These are phyloP conservation scores for Chalciporus piperatus DNA, from an alignment of 768 basidiomycete genomes.

Conservation along the genomic window DNA sequence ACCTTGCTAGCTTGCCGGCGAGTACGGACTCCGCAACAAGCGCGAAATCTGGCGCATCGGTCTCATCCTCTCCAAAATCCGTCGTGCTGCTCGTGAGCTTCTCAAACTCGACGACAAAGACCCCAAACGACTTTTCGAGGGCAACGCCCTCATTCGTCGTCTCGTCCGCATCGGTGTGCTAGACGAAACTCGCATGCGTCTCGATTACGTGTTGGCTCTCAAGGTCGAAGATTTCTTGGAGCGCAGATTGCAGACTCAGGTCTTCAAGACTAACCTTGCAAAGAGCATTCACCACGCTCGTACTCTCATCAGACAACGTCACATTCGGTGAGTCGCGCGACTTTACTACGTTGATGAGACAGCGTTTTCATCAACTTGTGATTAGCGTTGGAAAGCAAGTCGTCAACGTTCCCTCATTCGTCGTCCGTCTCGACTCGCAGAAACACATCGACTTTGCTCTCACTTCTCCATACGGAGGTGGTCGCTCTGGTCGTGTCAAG, in stretches of 20 bases:
- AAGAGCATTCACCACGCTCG: constrained; percentile 99
- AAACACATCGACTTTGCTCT: constrained; percentile 99
- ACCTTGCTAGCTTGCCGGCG: constrained; percentile 83
- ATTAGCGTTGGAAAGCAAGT: constrained; percentile 95
- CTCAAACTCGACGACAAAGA: constrained; percentile 99
- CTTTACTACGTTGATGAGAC: neutral
- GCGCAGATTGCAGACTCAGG: constrained; percentile 97
- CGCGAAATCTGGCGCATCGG: constrained; percentile 99
- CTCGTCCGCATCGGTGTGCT: constrained; percentile 99
- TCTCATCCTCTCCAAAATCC: constrained; percentile 97
- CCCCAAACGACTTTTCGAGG: constrained; percentile 99
- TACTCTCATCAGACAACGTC: constrained; percentile 95
- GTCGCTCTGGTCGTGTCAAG: constrained; percentile 94
- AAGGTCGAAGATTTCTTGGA: constrained; percentile 99
- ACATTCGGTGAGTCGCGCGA: constrained; percentile 76
- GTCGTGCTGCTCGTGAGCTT: constrained; percentile 99
- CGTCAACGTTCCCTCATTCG: constrained; percentile 97
- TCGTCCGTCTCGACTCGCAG: constrained; percentile 98
- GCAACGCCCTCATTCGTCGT: constrained; percentile 92
- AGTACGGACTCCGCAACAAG: constrained; percentile 99
- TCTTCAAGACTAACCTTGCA: constrained; percentile 97
- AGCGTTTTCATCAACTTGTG: constrained; percentile 3
- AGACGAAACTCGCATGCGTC: constrained; percentile 97
- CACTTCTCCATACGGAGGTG: constrained; percentile 95
- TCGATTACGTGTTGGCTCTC: constrained; percentile 99